These are phyloP conservation scores for Cercospora zeina DNA, from an alignment of 2,329 filamentous ascomycete genomes.

Conservation along the genomic window DNA sequence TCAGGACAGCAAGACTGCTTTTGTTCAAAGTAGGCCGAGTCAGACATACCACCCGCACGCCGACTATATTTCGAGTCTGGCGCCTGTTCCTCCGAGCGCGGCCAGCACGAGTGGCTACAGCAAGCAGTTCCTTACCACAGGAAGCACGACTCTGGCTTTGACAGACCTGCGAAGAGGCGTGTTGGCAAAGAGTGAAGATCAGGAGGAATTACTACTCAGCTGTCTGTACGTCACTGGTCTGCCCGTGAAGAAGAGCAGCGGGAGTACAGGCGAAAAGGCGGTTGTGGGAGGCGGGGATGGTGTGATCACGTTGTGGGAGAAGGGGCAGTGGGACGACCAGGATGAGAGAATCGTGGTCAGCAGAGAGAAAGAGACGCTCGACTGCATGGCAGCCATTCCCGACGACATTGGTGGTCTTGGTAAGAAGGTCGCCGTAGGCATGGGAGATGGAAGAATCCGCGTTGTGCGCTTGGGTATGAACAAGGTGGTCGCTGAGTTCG, in stretches of 20 bases:
- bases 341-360: conserved; percentile 83
- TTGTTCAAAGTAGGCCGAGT: conserved; percentile 63
- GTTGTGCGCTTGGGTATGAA: conserved; percentile 75
- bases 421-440: conserved; percentile 74
- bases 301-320: conserved; percentile 89
- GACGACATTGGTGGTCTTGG: conserved; percentile 65
- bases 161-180: conserved; percentile 87
- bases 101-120: conserved; percentile 84
- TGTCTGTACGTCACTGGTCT: conserved; percentile 76
- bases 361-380: conserved; percentile 67
- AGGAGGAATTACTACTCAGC: conserved; percentile 89
- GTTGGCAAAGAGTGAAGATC: conserved; percentile 85
- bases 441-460: conserved; percentile 76
- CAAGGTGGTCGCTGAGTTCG: conserved; percentile 66
- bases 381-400: conserved; percentile 72
- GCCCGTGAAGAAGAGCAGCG: conserved; percentile 61
- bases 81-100: conserved; percentile 74
- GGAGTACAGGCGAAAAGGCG: conserved; percentile 71
- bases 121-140: conserved; percentile 94
- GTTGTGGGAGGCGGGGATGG: conserved; percentile 77
- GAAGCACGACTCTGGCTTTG: conserved; percentile 84
- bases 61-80: conserved; percentile 88
- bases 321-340: conserved; percentile 91
- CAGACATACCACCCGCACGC: conserved; percentile 85
- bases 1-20: conserved; percentile 39